Evolutionary conservation across 371 early-diverging fungal species (phyloP).

Genomic region (Lichtheimia ramosa): DNA sequence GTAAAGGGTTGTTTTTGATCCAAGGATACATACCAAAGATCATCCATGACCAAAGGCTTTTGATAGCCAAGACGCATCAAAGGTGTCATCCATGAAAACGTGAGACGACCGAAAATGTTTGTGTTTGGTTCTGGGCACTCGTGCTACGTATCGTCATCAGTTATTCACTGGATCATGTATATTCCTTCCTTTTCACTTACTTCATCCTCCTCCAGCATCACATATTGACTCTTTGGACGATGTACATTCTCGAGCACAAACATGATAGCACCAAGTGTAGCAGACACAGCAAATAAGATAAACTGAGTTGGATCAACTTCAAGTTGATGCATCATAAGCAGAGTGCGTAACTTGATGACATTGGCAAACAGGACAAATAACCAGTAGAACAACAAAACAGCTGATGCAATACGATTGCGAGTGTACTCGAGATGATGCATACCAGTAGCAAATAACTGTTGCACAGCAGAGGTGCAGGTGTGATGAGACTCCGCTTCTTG

Average conservation of each 20-base stretch:
- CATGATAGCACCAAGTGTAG: constrained; percentile 46
- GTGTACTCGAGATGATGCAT: constrained; percentile 73
- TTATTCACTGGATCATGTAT: not conserved
- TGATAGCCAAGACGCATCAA: constrained; percentile 81
- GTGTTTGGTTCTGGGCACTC: constrained; percentile 78
- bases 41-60: constrained; percentile 76
- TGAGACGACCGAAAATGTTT: constrained; percentile 81
- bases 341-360: constrained; percentile 63
- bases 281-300: constrained; percentile 31
- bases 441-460: constrained; percentile 45
- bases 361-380: constrained; percentile 51
- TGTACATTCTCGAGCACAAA: constrained; percentile 65
- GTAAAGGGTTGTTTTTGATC: constrained; percentile 12
- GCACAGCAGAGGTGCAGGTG: no score
- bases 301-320: constrained; percentile 38
- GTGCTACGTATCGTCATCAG: constrained; percentile 16
- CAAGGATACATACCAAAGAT: constrained; percentile 66
- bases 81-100: constrained; percentile 92
- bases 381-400: constrained; percentile 79
- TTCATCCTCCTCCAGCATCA: constrained; percentile 56
- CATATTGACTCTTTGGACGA: constrained; percentile 62
- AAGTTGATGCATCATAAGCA: constrained; percentile 32
- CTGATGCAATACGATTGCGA: constrained; percentile 64
- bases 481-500: constrained; percentile 46
- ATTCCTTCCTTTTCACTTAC: constrained; percentile 13